Base-by-base conservation (phyloP, 192 early-diverging fungal species). In the Fimicolochytrium jonesii region DNA sequence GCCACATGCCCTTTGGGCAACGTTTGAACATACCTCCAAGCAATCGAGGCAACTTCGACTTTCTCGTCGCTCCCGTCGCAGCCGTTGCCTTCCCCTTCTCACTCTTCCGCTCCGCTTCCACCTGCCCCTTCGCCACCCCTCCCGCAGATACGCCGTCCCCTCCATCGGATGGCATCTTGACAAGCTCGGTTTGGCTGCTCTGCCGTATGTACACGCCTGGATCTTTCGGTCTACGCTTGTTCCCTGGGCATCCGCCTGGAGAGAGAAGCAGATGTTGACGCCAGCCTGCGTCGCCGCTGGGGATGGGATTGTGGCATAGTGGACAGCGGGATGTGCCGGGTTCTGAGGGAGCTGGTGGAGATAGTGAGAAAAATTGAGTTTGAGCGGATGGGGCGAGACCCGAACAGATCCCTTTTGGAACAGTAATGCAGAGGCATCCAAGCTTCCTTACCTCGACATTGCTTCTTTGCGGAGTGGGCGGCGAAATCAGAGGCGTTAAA, bases 251-350 rank as follows among this genome's bases (percentile, higher is more conserved):
- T 25, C 87, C 87, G 29, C 42, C 36, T n/a, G n/a, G n/a, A 30
- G 51, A 64, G 30, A 42, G 31, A n/a, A 86, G 44, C 11, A 90
- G 64, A 73, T 90, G 89, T 41, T 57, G 22, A 35, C 82, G 86
- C 88, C 87, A 87, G 2, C 78, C 74, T 23, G 67, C 68, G 37
- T 88, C 87, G 1, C 75, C 77, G 22, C 70, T 75, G 5, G 70
- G 72, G 6, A 88, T 53, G 51, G 87, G 78, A 1, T 51, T 25
- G 22, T 82, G 83, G 64, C 87, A 88, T 9, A 88, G 54, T 17
- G 87, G 87, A 56, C 87, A 88, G 29, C 83, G 61, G 30, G 67
- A 52, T 6, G 71, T 64, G 9, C 50, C 46, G 9, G 70, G 61
- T 45, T 67, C 54, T 28, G 61, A 41, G 17, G 63, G 54, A 26